Base-by-base conservation (phyloP, 345 rosid species). In the Anacardium occidentale region DNA sequence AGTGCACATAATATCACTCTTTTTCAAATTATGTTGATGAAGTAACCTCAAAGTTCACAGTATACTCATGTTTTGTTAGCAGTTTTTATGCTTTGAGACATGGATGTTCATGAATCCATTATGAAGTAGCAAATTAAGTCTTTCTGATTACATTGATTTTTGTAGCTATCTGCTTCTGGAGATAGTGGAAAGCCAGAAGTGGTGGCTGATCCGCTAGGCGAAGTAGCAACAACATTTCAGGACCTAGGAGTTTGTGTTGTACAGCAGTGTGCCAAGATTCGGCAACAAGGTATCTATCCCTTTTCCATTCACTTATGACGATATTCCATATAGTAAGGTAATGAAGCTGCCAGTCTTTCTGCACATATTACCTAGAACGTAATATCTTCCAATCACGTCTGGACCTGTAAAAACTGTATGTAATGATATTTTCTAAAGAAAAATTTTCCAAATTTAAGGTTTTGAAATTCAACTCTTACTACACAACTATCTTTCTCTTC, bases 181-280 rank as follows among this genome's bases (percentile, higher is more conserved):
- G 98, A 94, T 79, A 83, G 92, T 67, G 98, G 97, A 81, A 85
- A 72, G 52, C 98, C 97, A 45, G 97, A 94, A 80, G 97, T 89
- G 21, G 98, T 80, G 29, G 84, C 92, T 57, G 97, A 94, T 83
- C 98, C 98, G 79, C 85, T 78, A 77, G 95, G 98, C 71, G 97
- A 88, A 57, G 97, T 92, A 72, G 85, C 98, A 32, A 77, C 79
- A 82, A 90, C 82, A 17, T 94, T 92, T 82, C 98, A 94, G 80
- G 78, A 89, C 32, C 94, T 92, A 17, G 98, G 98, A 64, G 87
- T 90, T 51, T 94, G 97, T 51, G 88, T 92, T 7, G 98, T 94
- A 57, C 97, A 90, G 82, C 97, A 94, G 75, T 94, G 97, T 60
- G 97, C 97, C 66, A 94, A 92, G 85, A 94, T 91, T 79, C 97